Percentiles rank a stretch among this genome's conserved stretches.
Evolutionary conservation across 2,329 filamentous ascomycete genomes (phyloP).

Genomic region (Diaporthe vaccinii): DNA sequence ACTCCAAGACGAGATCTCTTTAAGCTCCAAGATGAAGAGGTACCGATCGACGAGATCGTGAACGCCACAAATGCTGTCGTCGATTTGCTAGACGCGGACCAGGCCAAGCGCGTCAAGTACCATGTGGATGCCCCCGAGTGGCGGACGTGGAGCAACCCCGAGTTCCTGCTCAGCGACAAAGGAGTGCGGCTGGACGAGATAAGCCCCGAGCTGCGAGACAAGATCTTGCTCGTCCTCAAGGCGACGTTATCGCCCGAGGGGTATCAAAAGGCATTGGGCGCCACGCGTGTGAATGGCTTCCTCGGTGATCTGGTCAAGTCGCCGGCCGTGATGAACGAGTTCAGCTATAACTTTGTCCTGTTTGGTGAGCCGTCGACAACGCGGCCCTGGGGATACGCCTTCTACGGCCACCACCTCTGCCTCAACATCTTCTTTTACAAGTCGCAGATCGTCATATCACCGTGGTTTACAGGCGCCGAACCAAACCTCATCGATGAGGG

Average conservation of each 20-base stretch:
- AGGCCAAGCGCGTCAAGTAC: constrained; percentile 64
- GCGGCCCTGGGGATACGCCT: constrained; percentile 77
- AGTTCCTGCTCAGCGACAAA: constrained; percentile 78
- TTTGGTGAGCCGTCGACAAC: constrained; percentile 73
- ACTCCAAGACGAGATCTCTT: constrained; percentile 67
- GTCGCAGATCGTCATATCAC: constrained; percentile 76
- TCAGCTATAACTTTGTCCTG: constrained; percentile 81
- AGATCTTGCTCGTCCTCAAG: constrained; percentile 69
- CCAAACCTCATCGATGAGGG: constrained; percentile 81
- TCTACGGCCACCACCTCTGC: constrained; percentile 86
- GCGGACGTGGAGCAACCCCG: constrained; percentile 80
- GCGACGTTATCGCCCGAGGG: constrained; percentile 76
- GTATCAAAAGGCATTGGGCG: constrained; percentile 76
- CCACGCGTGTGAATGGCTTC: constrained; percentile 83
- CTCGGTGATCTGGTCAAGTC: constrained; percentile 76
- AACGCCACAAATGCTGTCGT: constrained; percentile 62
- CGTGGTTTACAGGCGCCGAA: constrained; percentile 85
- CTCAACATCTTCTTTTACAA: constrained; percentile 77
- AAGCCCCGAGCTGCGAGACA: constrained; percentile 54
- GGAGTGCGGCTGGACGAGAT: constrained; percentile 78
- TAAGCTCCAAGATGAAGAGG: constrained; percentile 72
- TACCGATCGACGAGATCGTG: constrained; percentile 71
- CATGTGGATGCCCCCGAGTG: constrained; percentile 80
- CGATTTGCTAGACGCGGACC: constrained; percentile 59
- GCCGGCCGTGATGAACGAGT: constrained; percentile 77